These are phyloP conservation scores for Phytopythium aichiense DNA, from an alignment of 352 stramenopile species.

Conservation along the genomic window DNA sequence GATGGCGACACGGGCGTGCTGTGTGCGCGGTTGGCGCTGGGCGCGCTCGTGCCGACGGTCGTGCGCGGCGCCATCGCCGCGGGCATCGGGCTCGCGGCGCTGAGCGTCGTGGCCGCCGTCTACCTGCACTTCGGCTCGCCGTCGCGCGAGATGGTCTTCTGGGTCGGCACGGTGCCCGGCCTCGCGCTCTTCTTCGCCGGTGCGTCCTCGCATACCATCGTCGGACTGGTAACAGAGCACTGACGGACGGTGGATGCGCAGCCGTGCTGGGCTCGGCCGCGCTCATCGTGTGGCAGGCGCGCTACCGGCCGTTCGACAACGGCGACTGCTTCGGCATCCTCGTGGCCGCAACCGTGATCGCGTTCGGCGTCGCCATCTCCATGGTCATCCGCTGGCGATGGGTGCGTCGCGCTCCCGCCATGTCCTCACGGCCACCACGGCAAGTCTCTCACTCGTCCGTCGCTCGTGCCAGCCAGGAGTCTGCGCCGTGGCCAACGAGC, in stretches of 20 bases:
- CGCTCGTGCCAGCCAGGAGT: conserved; percentile 47
- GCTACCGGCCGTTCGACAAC: conserved; percentile 55
- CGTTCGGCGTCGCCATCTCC: conserved; percentile 58
- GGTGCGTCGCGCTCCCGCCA: conserved; percentile 19
- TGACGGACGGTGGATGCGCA: conserved; percentile 6
- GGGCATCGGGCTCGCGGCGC: conserved; percentile 35
- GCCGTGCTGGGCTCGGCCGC: conserved; percentile 37
- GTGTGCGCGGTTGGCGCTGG: conserved; percentile 25
- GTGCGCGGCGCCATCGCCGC: conserved; percentile 44
- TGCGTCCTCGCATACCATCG: conserved; percentile 6
- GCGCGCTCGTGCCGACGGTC: conserved; percentile 22
- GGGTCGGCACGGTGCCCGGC: conserved; percentile 48
- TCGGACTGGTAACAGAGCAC: too few relatives aligned
- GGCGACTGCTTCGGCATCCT: conserved; percentile 71
- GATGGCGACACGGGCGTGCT: conserved; percentile 19
- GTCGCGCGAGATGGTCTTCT: conserved; percentile 54
- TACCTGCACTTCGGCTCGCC: conserved; percentile 69
- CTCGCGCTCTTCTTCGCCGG: conserved; percentile 45
- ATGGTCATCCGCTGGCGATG: conserved; percentile 78
- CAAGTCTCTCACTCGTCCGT: conserved; percentile 2
- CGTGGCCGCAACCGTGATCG: conserved; percentile 60
- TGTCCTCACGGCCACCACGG: neutral
- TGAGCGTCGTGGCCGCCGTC: conserved; percentile 40
- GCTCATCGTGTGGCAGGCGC: conserved; percentile 55
- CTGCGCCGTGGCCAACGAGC: conserved; percentile 70